Percentiles rank a stretch among this genome's conserved stretches.
Conservation (phyloP, 306 rosid species). For the Canavalia ensiformis region DNA sequence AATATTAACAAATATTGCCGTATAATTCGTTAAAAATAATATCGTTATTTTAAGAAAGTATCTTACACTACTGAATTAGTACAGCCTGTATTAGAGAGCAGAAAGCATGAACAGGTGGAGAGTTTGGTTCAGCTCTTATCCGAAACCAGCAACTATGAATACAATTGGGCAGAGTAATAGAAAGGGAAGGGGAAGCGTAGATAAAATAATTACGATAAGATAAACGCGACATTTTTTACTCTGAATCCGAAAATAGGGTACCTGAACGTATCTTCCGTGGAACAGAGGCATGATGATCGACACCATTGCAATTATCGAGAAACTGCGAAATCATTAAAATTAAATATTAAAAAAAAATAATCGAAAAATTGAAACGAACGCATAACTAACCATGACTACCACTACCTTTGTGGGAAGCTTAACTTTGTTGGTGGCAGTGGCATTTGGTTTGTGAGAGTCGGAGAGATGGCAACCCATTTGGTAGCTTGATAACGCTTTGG, state of each 20-base stretch:
- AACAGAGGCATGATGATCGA: slow-evolving; percentile 71
- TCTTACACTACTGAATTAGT: slow-evolving; percentile 9
- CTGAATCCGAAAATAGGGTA: slow-evolving; percentile 44
- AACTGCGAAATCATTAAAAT: slow-evolving; percentile 50
- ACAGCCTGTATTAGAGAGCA: slow-evolving; percentile 15
- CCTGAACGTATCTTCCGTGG: slow-evolving; percentile 88
- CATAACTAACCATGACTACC: not conserved
- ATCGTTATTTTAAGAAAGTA: slow-evolving; percentile 40
- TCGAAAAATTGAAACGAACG: not conserved
- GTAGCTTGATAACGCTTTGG: slow-evolving; percentile 49
- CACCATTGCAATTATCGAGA: slow-evolving; percentile 61
- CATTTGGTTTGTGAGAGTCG: slow-evolving; percentile 47
- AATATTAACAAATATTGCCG: not conserved
- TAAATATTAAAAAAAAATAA: too few species aligned
- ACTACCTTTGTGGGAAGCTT: slow-evolving; percentile 63
- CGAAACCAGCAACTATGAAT: slow-evolving; percentile 35
- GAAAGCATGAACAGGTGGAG: not conserved
- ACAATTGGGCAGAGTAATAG: not conserved
- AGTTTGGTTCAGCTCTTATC: slow-evolving; percentile 8
- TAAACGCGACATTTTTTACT: not conserved
- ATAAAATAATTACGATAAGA: not conserved
- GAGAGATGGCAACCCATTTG: slow-evolving; percentile 59
- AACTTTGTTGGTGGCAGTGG: slow-evolving; percentile 46
- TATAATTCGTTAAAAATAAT: slow-evolving; percentile 10
- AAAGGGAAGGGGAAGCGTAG: not conserved